Evolutionary conservation across 2,329 filamentous ascomycete species (phyloP).

Genomic region (Fusarium anguioides): DNA sequence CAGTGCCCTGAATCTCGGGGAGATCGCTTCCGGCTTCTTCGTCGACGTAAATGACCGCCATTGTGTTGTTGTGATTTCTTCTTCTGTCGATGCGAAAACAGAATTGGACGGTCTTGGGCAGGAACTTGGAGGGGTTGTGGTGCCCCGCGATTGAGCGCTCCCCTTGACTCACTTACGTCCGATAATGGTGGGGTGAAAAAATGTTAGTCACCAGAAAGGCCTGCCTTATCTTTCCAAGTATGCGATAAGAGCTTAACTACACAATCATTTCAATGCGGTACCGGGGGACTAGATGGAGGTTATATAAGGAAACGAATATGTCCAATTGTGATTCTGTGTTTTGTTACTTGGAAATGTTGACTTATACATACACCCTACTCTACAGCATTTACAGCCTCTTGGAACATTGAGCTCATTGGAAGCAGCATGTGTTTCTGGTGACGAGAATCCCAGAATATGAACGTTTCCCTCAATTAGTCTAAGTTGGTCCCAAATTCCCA

Average conservation of each 20-base stretch:
- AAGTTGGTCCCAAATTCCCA: slow-evolving; percentile 8
- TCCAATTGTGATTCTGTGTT: background rate
- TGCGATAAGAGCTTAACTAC: slow-evolving; percentile 11
- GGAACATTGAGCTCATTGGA: background rate
- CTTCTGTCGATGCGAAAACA: slow-evolving; percentile 22
- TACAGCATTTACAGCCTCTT: background rate
- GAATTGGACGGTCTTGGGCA: slow-evolving; percentile 15
- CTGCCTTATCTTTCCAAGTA: slow-evolving; percentile 20
- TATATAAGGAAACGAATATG: background rate
- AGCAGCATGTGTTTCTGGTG: slow-evolving; percentile 2
- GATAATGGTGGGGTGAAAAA: slow-evolving; percentile 41
- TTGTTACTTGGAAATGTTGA: background rate
- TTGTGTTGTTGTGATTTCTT: slow-evolving; percentile 42
- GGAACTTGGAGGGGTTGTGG: slow-evolving; percentile 30
- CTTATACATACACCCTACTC: background rate
- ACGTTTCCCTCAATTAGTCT: background rate
- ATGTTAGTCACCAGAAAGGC: slow-evolving; percentile 26
- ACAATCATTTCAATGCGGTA: background rate
- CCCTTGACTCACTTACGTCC: slow-evolving; percentile 37
- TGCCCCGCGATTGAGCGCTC: slow-evolving; percentile 30
- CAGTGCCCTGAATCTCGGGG: slow-evolving; percentile 72
- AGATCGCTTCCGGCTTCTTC: slow-evolving; percentile 82
- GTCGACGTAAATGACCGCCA: slow-evolving; percentile 65
- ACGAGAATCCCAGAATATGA: background rate
- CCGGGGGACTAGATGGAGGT: background rate